Base-by-base conservation (phyloP, 2,329 filamentous ascomycete genomes). In the Aspergillus hiratsukae region DNA sequence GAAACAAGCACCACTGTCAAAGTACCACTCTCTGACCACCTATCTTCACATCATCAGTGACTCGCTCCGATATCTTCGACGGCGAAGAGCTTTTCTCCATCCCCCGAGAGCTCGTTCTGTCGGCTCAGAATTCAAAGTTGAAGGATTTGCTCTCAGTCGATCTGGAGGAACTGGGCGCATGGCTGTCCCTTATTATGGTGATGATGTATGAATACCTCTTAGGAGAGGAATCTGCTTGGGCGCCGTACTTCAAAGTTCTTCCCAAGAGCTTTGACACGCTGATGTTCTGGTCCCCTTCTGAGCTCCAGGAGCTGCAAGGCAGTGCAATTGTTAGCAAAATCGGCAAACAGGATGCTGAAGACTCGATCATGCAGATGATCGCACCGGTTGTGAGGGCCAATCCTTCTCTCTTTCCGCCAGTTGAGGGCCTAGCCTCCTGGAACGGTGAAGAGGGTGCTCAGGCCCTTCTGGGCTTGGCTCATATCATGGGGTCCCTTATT, bases 401-500 rank as follows among this genome's bases (percentile, higher is more conserved):
- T 54, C 65, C 72, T 23, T 61, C 72, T 41, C 59, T 77, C 1
- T 81, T 83, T 60, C 74, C 71, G 14, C 67, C 72, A 10, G 31
- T 64, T 51, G 61, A 61, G 60, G 71, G 62, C 59, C 73, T 80
- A 65, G 74, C 63, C 62, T 78, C 58, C 66, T 78, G 57, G 63
- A 61, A 76, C 66, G 62, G 72, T 66, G 61, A 72, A 64, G 55
- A 71, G 54, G 64, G 78, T 21, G 62, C 81, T 54, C 74, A 77
- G 54, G 72, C 79, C 25, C 73, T 87, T 11, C 66, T 87, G 3
- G 66, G 74, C 17, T 71, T 85, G 19, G 88, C 89, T 52, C 91
- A 96, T 70, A 81, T 85, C 8, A 92, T 96, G 87, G 91, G 89
- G 1, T 92, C 88, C 58, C 85, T 88, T 17, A 93, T 96, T 63